phyloP scores from a whole-genome alignment of 164 flowering plant genomes.

The Stephania yunnanensis region DNA sequence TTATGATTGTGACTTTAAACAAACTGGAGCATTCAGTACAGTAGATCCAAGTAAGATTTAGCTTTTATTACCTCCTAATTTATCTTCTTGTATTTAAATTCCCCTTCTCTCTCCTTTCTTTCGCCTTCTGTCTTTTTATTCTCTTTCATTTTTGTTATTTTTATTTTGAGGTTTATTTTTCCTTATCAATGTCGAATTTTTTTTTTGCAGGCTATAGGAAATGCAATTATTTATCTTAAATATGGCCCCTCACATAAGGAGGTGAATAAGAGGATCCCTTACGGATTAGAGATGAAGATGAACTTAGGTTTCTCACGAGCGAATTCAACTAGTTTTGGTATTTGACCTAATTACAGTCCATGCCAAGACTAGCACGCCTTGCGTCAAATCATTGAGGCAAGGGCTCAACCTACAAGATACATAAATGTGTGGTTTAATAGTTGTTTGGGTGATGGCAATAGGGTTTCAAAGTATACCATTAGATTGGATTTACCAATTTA shows the following conservation, averaged over 20 bases:
- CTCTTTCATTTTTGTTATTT: background rate
- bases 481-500: background rate
- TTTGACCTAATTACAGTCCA: background rate
- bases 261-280: background rate
- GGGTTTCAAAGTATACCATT: background rate
- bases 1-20: slow-evolving; percentile 47
- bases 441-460: background rate
- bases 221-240: slow-evolving; percentile 33
- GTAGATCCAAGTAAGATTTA: slow-evolving; percentile 51
- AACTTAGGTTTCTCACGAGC: background rate
- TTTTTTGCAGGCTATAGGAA: slow-evolving; percentile 45
- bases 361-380: too few species aligned
- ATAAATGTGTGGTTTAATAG: background rate
- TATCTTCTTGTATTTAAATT: too few species aligned
- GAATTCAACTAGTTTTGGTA: background rate
- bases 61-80: background rate
- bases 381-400: too few species aligned
- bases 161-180: background rate
- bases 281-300: background rate
- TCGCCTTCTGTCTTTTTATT: too few species aligned
- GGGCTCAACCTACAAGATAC: background rate
- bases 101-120: too few species aligned
- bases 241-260: background rate
- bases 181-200: background rate
- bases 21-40: slow-evolving; percentile 39